Percentiles rank a stretch among this genome's conserved stretches.
Evolutionary conservation across 257 asterid genomes (phyloP).

Genomic region (Plectranthus barbatus): DNA sequence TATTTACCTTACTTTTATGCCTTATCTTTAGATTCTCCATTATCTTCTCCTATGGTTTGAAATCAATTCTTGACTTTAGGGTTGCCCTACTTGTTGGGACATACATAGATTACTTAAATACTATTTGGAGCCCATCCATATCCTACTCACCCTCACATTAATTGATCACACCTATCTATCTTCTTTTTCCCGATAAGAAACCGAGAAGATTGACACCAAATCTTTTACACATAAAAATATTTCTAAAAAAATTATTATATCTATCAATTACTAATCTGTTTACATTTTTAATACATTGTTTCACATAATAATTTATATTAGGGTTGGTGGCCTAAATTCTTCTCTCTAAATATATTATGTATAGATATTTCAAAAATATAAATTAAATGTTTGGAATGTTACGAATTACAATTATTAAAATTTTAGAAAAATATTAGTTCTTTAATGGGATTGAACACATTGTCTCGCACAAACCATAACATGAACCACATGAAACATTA

Average conservation of each 20-base stretch:
- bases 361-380: no score
- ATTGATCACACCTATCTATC: background rate
- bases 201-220: no score
- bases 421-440: no score
- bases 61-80: conserved; percentile 37
- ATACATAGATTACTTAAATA: conserved; percentile 48
- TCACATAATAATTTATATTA: no score
- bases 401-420: no score
- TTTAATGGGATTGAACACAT: conserved; percentile 14
- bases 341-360: no score
- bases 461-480: conserved; percentile 13
- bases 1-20: conserved; percentile 18
- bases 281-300: background rate
- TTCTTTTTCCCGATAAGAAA: no score
- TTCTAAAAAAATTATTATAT: no score
- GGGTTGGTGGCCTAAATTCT: no score
- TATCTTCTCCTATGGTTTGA: conserved; percentile 46
- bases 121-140: conserved; percentile 25
- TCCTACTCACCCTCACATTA: conserved; percentile 32
- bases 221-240: no score
- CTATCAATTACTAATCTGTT: no score
- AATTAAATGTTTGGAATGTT: no score
- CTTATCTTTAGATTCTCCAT: conserved; percentile 57
- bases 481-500: conserved; percentile 10
- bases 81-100: conserved; percentile 18